A percentile compares a stretch with the other conserved stretches of the same genome.
Conservation (phyloP, 495 filamentous ascomycete species). For the Cercophora scortea region DNA sequence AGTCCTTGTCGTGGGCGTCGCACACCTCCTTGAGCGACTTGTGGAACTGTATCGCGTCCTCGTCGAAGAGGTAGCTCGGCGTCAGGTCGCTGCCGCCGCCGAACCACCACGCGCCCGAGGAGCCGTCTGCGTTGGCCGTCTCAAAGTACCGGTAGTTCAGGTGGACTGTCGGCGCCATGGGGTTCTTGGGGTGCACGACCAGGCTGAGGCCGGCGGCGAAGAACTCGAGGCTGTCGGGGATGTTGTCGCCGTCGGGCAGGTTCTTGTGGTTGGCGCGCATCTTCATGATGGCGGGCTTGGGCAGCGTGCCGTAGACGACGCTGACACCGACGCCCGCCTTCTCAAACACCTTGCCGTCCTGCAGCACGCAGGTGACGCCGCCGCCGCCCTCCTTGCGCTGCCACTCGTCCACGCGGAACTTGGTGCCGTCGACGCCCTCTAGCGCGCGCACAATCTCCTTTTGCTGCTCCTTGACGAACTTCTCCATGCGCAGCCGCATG, state of each 20-base stretch:
- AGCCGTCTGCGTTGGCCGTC: constrained; percentile 68
- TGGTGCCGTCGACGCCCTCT: constrained; percentile 70
- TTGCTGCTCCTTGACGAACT: constrained; percentile 88
- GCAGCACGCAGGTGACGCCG: constrained; percentile 87
- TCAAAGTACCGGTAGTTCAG: constrained; percentile 99
- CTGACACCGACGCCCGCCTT: constrained; percentile 96
- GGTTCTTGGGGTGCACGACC: constrained; percentile 87
- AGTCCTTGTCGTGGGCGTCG: constrained; percentile 84
- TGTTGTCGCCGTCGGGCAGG: constrained; percentile 50
- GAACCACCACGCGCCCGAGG: constrained; percentile 90
- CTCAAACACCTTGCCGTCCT: constrained; percentile 95
- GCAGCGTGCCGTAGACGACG: constrained; percentile 87
- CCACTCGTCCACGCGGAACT: constrained; percentile 82
- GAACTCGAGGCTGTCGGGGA: constrained; percentile 75
- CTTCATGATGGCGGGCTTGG: constrained; percentile 77
- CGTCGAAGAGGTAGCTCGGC: constrained; percentile 89
- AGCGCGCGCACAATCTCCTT: constrained; percentile 74
- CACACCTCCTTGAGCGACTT: constrained; percentile 84
- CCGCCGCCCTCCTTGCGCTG: constrained; percentile 69
- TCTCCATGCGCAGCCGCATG: constrained; percentile 97
- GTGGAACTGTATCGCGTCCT: constrained; percentile 97
- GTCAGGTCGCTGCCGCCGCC: constrained; percentile 93
- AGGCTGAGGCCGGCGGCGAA: constrained; percentile 91
- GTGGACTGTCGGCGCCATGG: constrained; percentile 95
- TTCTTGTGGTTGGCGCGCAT: constrained; percentile 96